Evolutionary conservation across 148 eudicot species (phyloP).

Genomic region (Amaranthus cruentus): DNA sequence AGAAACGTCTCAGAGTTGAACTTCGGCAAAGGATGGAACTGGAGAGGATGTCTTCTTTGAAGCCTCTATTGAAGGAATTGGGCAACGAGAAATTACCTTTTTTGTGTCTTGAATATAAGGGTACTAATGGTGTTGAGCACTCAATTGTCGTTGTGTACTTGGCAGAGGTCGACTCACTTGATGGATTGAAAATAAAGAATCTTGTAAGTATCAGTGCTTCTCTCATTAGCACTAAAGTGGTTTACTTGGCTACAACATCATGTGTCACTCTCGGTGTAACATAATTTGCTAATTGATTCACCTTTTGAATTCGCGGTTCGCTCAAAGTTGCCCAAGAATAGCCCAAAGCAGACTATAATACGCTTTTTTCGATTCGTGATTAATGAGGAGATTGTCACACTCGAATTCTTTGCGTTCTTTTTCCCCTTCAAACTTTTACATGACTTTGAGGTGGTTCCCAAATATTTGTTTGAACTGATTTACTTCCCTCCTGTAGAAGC

Average conservation of each 20-base stretch:
- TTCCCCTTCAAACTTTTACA: not conserved
- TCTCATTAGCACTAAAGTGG: constrained; percentile 7
- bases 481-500: constrained; percentile 3
- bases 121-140: constrained; percentile 64
- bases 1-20: constrained; percentile 59
- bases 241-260: constrained; percentile 10
- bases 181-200: constrained; percentile 49
- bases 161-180: constrained; percentile 63
- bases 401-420: not conserved
- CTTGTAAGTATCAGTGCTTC: constrained; percentile 44
- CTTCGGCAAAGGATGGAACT: constrained; percentile 68
- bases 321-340: no score
- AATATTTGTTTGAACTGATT: not conserved
- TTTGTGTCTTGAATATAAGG: constrained; percentile 64
- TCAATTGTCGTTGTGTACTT: constrained; percentile 72
- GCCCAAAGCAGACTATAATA: no score
- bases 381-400: not conserved
- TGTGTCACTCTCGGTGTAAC: not conserved
- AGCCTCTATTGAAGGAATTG: constrained; percentile 55
- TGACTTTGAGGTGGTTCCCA: not conserved
- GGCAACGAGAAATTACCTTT: constrained; percentile 70
- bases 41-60: constrained; percentile 69
- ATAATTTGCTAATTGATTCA: no score
- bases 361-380: no score
- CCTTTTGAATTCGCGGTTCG: no score